Evolutionary conservation across 2,329 filamentous ascomycete genomes (phyloP).

Genomic region (Colletotrichum sp.): DNA sequence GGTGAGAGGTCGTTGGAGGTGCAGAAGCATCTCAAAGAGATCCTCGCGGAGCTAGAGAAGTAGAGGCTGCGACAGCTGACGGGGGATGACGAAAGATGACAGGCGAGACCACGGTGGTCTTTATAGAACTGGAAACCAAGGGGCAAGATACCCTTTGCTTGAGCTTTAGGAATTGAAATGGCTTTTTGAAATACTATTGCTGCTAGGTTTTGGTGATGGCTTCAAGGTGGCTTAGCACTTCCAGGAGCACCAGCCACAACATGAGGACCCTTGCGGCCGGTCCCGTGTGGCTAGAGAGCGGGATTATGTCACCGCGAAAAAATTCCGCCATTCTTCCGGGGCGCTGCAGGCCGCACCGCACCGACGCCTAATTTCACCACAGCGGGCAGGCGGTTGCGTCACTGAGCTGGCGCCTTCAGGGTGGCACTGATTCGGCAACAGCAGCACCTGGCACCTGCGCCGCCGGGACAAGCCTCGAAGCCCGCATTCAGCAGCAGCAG

Average conservation of each 20-base stretch:
- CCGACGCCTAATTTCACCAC: neutral
- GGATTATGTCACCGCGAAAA: neutral
- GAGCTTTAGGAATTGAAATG: neutral
- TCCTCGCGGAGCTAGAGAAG: conserved; percentile 33
- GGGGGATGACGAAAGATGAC: neutral
- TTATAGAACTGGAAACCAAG: neutral
- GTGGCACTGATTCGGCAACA: neutral
- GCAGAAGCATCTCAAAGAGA: conserved; percentile 45
- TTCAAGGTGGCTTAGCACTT: neutral
- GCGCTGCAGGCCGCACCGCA: neutral
- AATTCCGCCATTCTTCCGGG: neutral
- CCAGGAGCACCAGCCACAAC: neutral
- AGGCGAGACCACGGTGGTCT: neutral
- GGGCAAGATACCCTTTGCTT: neutral
- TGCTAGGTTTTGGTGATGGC: neutral
- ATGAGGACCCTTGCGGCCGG: neutral
- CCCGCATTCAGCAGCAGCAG: neutral
- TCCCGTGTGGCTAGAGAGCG: neutral
- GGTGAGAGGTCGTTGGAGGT: conserved; percentile 51
- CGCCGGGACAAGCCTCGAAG: neutral
- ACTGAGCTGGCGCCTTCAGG: conserved; percentile 20
- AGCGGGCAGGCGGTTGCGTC: conserved; percentile 17
- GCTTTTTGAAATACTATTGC: neutral
- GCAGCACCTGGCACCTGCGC: neutral
- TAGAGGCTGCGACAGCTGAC: neutral